A percentile compares a stretch with the other conserved stretches of the same genome.
Conservation (phyloP, 2,329 filamentous ascomycete genomes). For the Colletotrichum sansevieriae region DNA sequence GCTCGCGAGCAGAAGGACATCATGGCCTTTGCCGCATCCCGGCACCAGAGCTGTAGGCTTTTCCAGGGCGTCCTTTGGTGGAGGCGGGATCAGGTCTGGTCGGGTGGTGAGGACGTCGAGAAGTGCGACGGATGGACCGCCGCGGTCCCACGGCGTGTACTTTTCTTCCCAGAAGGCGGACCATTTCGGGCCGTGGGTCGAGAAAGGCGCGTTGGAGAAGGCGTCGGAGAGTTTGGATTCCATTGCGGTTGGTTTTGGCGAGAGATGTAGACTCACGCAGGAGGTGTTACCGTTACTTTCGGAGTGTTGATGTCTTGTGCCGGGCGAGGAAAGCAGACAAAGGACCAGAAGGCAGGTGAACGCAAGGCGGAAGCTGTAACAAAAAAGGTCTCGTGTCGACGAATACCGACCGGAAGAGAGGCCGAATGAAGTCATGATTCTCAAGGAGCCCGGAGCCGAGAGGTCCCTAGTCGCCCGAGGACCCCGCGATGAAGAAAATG, state of each 20-base stretch:
- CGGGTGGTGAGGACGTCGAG: constrained; percentile 63
- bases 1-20: constrained; percentile 80
- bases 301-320: constrained; percentile 1
- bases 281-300: background rate
- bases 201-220: constrained; percentile 52
- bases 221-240: constrained; percentile 49
- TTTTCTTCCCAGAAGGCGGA: constrained; percentile 61
- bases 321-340: background rate
- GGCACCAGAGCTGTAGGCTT: constrained; percentile 73
- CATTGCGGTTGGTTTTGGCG: constrained; percentile 30
- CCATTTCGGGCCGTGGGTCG: constrained; percentile 58
- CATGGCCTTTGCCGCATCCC: constrained; percentile 86
- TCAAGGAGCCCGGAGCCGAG: constrained; percentile 3
- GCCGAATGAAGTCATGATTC: constrained; percentile 23
- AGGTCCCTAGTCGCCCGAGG: constrained; percentile 18
- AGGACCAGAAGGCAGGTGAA: background rate
- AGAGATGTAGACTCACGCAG: background rate
- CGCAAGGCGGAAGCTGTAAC: background rate
- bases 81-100: constrained; percentile 55
- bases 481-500: constrained; percentile 21
- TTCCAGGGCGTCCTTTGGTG: background rate
- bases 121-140: constrained; percentile 66
- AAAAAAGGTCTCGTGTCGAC: background rate
- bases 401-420: background rate
- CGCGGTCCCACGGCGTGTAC: constrained; percentile 69